These are phyloP conservation scores for Pisolithus microcarpus DNA, from an alignment of 768 basidiomycete genomes.

Conservation along the genomic window DNA sequence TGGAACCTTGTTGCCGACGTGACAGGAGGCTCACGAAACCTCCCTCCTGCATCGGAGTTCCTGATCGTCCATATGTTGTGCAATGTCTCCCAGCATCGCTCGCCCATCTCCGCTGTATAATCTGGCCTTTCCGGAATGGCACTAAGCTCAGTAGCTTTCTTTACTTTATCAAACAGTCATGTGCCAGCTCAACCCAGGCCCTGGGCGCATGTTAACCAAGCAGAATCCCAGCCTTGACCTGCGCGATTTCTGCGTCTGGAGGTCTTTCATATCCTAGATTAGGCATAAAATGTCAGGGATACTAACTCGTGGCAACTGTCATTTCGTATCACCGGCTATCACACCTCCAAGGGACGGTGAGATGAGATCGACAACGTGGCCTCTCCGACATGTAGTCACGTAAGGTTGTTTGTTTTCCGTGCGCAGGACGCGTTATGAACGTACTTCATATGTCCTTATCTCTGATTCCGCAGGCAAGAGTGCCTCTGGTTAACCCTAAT, in stretches of 20 bases:
- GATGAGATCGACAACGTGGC: not conserved
- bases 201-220: not conserved
- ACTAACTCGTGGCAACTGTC: not conserved
- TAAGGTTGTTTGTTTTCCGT: not conserved
- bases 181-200: not conserved
- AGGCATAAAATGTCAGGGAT: not conserved
- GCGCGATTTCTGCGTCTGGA: conserved; percentile 1
- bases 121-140: too few relatives aligned
- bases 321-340: not conserved
- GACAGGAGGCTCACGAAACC: too few relatives aligned
- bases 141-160: too few relatives aligned
- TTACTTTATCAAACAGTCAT: not conserved
- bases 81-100: too few relatives aligned
- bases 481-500: too few relatives aligned
- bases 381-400: not conserved
- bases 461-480: not conserved
- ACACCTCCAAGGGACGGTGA: not conserved
- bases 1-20: too few relatives aligned
- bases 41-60: too few relatives aligned
- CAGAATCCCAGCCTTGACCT: not conserved
- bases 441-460: not conserved
- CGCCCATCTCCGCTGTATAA: too few relatives aligned
- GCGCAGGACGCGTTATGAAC: not conserved
- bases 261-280: not conserved
- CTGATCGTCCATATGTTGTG: too few relatives aligned